A percentile compares a stretch with the other conserved stretches of the same genome.
Conservation (phyloP, 1,284 basidiomycete species). For the Porogramme epimiltina region DNA sequence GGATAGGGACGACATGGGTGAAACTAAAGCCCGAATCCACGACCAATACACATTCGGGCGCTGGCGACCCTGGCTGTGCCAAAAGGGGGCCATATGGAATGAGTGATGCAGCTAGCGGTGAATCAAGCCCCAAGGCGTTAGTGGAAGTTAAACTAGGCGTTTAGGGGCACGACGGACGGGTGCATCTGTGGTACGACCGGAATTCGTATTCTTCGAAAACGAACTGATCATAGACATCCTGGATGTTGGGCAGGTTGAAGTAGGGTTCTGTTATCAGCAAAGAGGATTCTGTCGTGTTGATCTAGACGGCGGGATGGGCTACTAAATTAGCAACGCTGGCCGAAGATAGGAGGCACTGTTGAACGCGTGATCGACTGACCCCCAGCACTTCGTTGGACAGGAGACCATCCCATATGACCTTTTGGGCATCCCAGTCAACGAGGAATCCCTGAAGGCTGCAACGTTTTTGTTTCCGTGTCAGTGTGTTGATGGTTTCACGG, state of each 20-base stretch:
- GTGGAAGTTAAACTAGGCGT: conserved; percentile 21
- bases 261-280: conserved; percentile 92
- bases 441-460: conserved; percentile 70
- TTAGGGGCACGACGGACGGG: conserved; percentile 58
- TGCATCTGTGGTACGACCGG: conserved; percentile 76
- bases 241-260: conserved; percentile 89
- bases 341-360: background rate
- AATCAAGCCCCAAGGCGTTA: conserved; percentile 9
- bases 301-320: conserved; percentile 41
- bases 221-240: conserved; percentile 92
- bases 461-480: conserved; percentile 6
- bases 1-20: conserved; percentile 88
- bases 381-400: conserved; percentile 73
- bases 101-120: conserved; percentile 68
- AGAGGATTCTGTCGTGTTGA: conserved; percentile 71
- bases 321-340: background rate
- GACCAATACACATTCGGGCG: conserved; percentile 80
- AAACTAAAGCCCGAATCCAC: conserved; percentile 93
- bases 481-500: background rate
- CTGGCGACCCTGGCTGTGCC: conserved; percentile 41
- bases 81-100: conserved; percentile 74
- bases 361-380: conserved; percentile 43
- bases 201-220: conserved; percentile 97
- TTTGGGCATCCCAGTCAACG: conserved; percentile 91
- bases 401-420: conserved; percentile 87